Base-by-base conservation (phyloP, 768 basidiomycete genomes). In the Chalciporus pseudorubinellus region DNA sequence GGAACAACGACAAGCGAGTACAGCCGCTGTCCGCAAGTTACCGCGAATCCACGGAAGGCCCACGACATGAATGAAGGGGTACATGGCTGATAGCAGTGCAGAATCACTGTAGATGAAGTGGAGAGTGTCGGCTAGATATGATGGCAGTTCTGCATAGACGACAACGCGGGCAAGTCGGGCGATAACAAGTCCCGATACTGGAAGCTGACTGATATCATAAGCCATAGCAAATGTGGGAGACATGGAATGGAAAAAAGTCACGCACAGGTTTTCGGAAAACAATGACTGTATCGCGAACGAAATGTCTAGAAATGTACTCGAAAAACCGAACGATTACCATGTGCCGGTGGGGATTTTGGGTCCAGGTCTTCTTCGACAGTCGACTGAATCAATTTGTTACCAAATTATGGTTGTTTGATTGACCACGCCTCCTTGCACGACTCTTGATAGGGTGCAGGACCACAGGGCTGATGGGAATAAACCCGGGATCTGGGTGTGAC, bases 51-150 rank as follows among this genome's bases (percentile, higher is more conserved):
- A 33, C 50, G 19, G 46, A 52, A 53, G 44, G 46, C 50, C 39
- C 12, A 39, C 22, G 51, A 52, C 39, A 49, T 47, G 60, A 49
- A 49, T 31, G 29, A 31, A 31, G n/a, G 29, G 47, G 44, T 39
- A 44, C 46, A 61, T 57, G 54, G 50, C 48, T 36, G 24, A 55
- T 51, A 28, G 49, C 14, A 36, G 14, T 36, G 34, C 34, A 36
- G 14, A n/a, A n/a, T 36, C 34, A 55, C 39, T 38, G 19, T 22
- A 39, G 52, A 49, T 18, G 46, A 50, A 48, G 52, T 34, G 38
- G 52, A 51, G 46, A 24, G 36, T 19, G 34, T 54, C 65, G 65
- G 50, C n/a, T 66, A 67, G 65, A 66, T 66, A 65, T 53, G 64
- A 65, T 56, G 53, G 7, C 31, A 31, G 19, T 16, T 36, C 26